Conservation (phyloP, 148 eudicot genomes). For the Vaccinium corymbosum region DNA sequence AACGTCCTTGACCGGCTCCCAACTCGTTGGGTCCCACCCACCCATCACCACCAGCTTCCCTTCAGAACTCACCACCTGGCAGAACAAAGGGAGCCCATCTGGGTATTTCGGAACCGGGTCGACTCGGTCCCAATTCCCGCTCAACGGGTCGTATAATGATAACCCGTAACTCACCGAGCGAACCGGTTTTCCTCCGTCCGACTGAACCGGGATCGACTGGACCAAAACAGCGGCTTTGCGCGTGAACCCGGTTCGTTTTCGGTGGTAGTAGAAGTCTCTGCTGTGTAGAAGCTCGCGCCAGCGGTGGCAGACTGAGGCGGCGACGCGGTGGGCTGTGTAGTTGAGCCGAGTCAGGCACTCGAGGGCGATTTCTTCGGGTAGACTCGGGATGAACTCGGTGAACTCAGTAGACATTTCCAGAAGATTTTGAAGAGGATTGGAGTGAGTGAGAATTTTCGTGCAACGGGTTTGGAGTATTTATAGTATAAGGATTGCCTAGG, state of each 20-base stretch:
- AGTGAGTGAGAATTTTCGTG: not conserved
- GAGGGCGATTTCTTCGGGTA: constrained; percentile 63
- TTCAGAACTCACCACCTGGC: constrained; percentile 59
- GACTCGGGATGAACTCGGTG: constrained; percentile 55
- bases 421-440: not conserved
- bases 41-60: constrained; percentile 67
- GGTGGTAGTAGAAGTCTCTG: constrained; percentile 39
- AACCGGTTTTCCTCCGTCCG: constrained; percentile 21
- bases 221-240: constrained; percentile 47
- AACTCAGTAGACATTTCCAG: constrained; percentile 16
- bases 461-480: not conserved
- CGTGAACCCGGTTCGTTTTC: constrained; percentile 45
- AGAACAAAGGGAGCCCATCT: constrained; percentile 58
- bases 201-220: constrained; percentile 34
- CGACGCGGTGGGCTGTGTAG: constrained; percentile 35
- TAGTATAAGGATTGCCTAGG: not conserved
- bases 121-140: constrained; percentile 47
- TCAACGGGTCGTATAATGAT: constrained; percentile 45
- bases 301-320: constrained; percentile 45
- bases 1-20: constrained; percentile 49
- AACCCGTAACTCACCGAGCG: constrained; percentile 40
- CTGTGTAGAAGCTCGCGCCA: constrained; percentile 54
- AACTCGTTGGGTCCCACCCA: constrained; percentile 66
- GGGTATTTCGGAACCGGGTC: constrained; percentile 53
- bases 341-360: constrained; percentile 63